Evolutionary conservation across 768 basidiomycete species (phyloP).

Genomic region (Pholiota molesta): DNA sequence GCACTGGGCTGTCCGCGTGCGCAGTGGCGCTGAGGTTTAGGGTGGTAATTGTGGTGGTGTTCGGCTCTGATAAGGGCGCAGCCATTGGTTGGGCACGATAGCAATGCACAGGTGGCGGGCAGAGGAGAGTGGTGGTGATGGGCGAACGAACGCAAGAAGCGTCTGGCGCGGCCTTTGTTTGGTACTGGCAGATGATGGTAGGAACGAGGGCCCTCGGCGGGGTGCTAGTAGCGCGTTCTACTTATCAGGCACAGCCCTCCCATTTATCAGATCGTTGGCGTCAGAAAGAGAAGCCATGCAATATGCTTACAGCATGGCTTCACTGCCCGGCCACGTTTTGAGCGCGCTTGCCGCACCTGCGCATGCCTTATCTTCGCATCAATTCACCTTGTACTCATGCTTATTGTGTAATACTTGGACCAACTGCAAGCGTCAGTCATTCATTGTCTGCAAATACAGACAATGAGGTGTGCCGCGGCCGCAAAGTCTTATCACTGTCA

Average conservation of each 20-base stretch:
- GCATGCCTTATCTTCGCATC: not conserved
- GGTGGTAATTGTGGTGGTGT: not conserved
- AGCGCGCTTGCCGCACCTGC: constrained; percentile 2
- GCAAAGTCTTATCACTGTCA: too few relatives aligned
- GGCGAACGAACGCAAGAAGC: constrained; percentile 15
- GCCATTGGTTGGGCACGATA: not conserved
- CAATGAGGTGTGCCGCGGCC: too few relatives aligned
- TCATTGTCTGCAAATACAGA: too few relatives aligned
- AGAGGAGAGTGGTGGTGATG: constrained; percentile 4
- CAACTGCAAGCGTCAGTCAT: not conserved
- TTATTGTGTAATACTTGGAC: not conserved
- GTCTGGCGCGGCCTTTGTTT: constrained; percentile 15
- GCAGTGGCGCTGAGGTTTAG: not conserved
- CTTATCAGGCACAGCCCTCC: constrained; percentile 22
- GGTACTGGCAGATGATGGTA: constrained; percentile 14
- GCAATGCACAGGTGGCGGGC: not conserved
- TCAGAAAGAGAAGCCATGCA: constrained; percentile 19
- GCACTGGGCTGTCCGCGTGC: not conserved
- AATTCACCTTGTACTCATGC: not conserved
- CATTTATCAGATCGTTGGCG: not conserved
- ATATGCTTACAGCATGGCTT: constrained; percentile 28
- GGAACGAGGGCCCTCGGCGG: constrained; percentile 12
- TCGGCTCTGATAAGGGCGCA: not conserved
- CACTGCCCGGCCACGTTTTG: constrained; percentile 2
- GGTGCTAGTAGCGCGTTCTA: constrained; percentile 23